A percentile compares a stretch with the other conserved stretches of the same genome.
phyloP scores from a whole-genome alignment of 192 early-diverging fungal genomes.

The Backusella luteola region DNA sequence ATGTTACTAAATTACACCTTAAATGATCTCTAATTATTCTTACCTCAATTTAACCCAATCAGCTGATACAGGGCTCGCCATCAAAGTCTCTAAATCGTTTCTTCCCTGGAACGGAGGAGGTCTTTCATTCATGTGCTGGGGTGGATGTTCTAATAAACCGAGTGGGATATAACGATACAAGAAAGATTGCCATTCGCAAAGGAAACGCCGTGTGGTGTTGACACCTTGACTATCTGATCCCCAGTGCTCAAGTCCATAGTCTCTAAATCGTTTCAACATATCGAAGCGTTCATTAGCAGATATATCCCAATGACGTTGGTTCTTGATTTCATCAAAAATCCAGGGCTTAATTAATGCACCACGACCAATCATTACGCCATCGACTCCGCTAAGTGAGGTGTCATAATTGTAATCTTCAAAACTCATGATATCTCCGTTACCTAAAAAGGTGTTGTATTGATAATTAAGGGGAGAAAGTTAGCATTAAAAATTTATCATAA shows the following conservation, averaged over 20 bases:
- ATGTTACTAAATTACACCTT: not conserved
- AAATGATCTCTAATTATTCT: not conserved
- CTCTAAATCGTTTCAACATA: slow-evolving; percentile 77
- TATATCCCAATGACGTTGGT: slow-evolving; percentile 88
- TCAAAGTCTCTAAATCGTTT: slow-evolving; percentile 91
- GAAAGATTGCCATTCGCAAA: slow-evolving; percentile 81
- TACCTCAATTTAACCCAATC: slow-evolving; percentile 92
- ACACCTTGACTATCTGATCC: slow-evolving; percentile 87
- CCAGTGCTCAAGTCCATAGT: slow-evolving; percentile 95
- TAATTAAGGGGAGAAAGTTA: not conserved
- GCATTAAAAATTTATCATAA: not conserved
- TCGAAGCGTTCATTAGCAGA: slow-evolving; percentile 87
- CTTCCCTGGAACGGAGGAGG: slow-evolving; percentile 84
- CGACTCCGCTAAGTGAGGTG: slow-evolving; percentile 60
- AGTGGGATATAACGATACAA: slow-evolving; percentile 84
- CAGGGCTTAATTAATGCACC: slow-evolving; percentile 93
- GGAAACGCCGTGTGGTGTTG: slow-evolving; percentile 75
- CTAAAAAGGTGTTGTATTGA: not conserved
- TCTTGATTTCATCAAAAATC: slow-evolving; percentile 94
- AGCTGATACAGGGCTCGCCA: slow-evolving; percentile 72
- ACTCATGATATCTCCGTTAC: slow-evolving; percentile 83
- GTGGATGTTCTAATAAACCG: slow-evolving; percentile 88
- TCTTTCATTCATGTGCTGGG: slow-evolving; percentile 90
- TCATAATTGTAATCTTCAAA: slow-evolving; percentile 81
- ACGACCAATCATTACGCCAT: slow-evolving; percentile 89